Evolutionary conservation across 2,329 filamentous ascomycete genomes (phyloP).

Genomic region (Beauveria sp.): DNA sequence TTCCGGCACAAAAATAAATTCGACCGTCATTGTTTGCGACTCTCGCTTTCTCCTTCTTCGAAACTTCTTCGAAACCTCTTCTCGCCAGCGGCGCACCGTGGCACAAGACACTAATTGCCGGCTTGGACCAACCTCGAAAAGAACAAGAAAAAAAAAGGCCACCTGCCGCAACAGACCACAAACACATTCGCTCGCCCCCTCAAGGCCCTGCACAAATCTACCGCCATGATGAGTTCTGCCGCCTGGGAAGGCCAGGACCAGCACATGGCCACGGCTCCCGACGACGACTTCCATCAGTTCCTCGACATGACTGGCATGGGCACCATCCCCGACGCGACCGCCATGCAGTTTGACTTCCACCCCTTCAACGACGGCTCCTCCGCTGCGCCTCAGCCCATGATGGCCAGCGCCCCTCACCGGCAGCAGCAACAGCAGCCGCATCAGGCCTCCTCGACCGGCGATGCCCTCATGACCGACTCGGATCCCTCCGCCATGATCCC

Average conservation of each 20-base stretch:
- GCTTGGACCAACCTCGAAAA: background rate
- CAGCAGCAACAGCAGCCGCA: slow-evolving; percentile 16
- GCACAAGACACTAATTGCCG: background rate
- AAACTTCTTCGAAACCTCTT: too few species aligned
- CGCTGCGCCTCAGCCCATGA: slow-evolving; percentile 18
- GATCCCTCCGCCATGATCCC: slow-evolving; percentile 24
- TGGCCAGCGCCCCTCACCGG: background rate
- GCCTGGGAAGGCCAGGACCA: slow-evolving; percentile 52
- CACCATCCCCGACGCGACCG: slow-evolving; percentile 37
- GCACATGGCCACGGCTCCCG: slow-evolving; percentile 39
- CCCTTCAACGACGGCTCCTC: slow-evolving; percentile 39
- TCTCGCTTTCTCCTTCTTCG: too few species aligned
- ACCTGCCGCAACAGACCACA: background rate
- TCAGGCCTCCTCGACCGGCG: slow-evolving; percentile 21
- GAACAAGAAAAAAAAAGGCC: background rate
- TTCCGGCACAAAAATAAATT: too few species aligned
- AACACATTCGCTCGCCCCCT: background rate
- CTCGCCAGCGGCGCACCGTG: background rate
- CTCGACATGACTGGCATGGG: slow-evolving; percentile 53
- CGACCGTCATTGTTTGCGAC: too few species aligned
- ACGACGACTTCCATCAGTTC: slow-evolving; percentile 59
- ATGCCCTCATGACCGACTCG: slow-evolving; percentile 29
- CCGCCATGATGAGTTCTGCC: slow-evolving; percentile 43
- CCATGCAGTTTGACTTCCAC: slow-evolving; percentile 52
- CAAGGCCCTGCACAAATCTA: background rate